These are phyloP conservation scores for Plasmodium adleri DNA, from an alignment of 169 alveolate genomes.

Conservation along the genomic window DNA sequence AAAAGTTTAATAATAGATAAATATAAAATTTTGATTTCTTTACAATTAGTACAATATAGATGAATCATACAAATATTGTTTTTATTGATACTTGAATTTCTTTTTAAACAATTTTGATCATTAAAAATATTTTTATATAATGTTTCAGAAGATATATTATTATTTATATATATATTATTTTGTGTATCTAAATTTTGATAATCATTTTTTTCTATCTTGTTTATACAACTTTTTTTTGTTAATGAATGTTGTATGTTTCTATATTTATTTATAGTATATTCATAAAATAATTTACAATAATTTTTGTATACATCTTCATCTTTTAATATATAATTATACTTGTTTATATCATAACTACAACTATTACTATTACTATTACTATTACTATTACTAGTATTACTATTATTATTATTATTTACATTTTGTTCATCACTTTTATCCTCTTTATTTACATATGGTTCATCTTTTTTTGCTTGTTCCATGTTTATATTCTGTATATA, in stretches of 20 bases:
- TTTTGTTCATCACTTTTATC: neutral
- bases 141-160: too few relatives aligned
- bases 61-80: slow-evolving; percentile 40
- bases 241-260: slow-evolving; percentile 1
- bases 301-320: slow-evolving; percentile 50
- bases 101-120: neutral
- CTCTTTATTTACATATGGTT: neutral
- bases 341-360: slow-evolving; percentile 15
- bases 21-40: slow-evolving; percentile 46
- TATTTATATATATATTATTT: too few relatives aligned
- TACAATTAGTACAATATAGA: slow-evolving; percentile 37
- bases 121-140: too few relatives aligned
- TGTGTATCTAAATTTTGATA: neutral
- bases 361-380: neutral
- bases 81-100: slow-evolving; percentile 6
- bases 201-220: neutral
- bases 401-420: neutral
- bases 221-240: neutral
- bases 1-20: slow-evolving; percentile 42
- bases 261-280: slow-evolving; percentile 36
- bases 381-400: too few relatives aligned
- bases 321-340: slow-evolving; percentile 37
- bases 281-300: slow-evolving; percentile 57
- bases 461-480: neutral
- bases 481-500: slow-evolving; percentile 44